These are phyloP conservation scores for Zygotorulaspora florentina DNA, from an alignment of 805 yeast genomes.

Conservation along the genomic window DNA sequence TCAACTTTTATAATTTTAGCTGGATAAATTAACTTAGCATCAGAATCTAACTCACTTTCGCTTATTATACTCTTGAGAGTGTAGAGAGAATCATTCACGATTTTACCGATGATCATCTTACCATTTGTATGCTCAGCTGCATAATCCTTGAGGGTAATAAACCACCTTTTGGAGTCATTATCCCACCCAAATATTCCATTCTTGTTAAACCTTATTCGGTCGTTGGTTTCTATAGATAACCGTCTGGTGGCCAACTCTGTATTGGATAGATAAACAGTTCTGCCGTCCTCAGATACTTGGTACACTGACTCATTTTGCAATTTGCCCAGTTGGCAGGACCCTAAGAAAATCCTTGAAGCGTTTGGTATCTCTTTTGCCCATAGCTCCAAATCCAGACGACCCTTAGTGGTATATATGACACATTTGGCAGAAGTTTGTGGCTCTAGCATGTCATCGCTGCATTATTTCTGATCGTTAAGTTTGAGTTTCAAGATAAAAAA, in stretches of 20 bases:
- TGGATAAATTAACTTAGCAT: slow-evolving; percentile 47
- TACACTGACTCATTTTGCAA: slow-evolving; percentile 3
- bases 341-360: slow-evolving; percentile 46
- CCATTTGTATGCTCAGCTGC: slow-evolving; percentile 38
- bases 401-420: slow-evolving; percentile 52
- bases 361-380: slow-evolving; percentile 67
- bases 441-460: slow-evolving; percentile 33
- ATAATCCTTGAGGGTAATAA: slow-evolving; percentile 48
- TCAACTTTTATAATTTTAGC: slow-evolving; percentile 40
- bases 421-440: slow-evolving; percentile 61
- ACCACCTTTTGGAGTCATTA: slow-evolving; percentile 32
- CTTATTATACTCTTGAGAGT: slow-evolving; percentile 46
- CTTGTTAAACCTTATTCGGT: slow-evolving; percentile 46
- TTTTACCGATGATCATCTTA: slow-evolving; percentile 48
- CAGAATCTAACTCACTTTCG: slow-evolving; percentile 25
- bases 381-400: slow-evolving; percentile 54
- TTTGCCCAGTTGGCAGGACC: slow-evolving; percentile 35
- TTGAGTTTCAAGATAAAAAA: neutral
- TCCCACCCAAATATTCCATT: slow-evolving; percentile 57
- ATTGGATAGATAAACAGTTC: slow-evolving; percentile 3
- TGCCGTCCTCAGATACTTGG: slow-evolving; percentile 1
- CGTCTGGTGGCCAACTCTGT: slow-evolving; percentile 17
- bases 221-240: slow-evolving; percentile 43
- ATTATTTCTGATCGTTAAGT: neutral
- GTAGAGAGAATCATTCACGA: slow-evolving; percentile 54